Percentiles rank a stretch among this genome's conserved stretches.
phyloP scores from a whole-genome alignment of 2,329 filamentous ascomycete genomes.

The Neoarthrinium moseri region DNA sequence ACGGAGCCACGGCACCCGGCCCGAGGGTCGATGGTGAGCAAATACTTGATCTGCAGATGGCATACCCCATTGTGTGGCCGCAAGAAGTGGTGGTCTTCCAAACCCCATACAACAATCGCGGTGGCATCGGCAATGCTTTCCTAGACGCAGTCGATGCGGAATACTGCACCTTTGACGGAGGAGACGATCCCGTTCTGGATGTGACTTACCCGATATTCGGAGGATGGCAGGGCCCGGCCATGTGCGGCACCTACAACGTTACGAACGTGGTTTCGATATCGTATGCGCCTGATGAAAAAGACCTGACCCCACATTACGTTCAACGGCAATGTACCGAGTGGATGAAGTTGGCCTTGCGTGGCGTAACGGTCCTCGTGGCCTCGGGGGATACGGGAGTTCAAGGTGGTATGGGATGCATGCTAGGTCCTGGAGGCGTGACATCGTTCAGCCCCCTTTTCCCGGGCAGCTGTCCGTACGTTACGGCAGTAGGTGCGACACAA shows the following conservation, averaged over 20 bases:
- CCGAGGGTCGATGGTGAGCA: background rate
- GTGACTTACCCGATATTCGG: background rate
- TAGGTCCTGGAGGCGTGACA: conserved; percentile 21
- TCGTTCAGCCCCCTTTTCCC: conserved; percentile 43
- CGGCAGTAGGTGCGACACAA: conserved; percentile 20
- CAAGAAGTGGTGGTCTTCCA: background rate
- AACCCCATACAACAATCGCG: background rate
- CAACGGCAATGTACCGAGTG: conserved; percentile 44
- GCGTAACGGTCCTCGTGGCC: conserved; percentile 42
- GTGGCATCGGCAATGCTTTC: background rate
- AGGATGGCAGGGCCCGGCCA: background rate
- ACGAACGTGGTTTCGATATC: conserved; percentile 1
- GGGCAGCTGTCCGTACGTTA: conserved; percentile 46
- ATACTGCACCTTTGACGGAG: background rate
- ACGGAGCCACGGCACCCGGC: background rate
- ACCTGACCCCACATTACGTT: conserved; percentile 49
- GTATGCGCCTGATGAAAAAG: conserved; percentile 34
- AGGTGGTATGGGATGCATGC: conserved; percentile 26
- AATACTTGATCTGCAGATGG: background rate
- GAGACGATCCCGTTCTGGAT: background rate
- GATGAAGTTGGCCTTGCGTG: conserved; percentile 48
- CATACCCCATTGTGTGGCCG: background rate
- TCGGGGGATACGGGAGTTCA: conserved; percentile 34
- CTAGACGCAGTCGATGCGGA: background rate
- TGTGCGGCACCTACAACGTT: background rate